Evolutionary conservation across 345 rosid genomes (phyloP), one percentile per base, ranked within the genome.

Genomic region (Diplotaxis tenuifolia): DNA sequence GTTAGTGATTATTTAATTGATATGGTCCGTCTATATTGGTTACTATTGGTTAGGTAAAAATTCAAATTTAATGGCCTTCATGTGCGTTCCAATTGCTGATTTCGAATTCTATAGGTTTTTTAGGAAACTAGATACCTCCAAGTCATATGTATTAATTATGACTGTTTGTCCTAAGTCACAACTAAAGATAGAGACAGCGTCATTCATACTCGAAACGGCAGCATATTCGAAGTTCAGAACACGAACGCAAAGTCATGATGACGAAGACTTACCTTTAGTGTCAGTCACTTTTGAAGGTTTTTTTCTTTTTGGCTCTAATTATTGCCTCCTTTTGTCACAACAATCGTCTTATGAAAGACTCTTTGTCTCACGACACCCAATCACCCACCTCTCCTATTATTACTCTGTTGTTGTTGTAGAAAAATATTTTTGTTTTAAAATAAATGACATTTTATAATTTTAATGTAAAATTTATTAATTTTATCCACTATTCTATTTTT

Each of bases 251-350:
- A 61, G 68, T 61, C 53, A 52, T 68, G 78, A 75, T 38, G 56
- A 61, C 22, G 67, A 56, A 40, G 67, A 65, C 68, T 29, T 11
- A 10, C 52, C 28, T 29, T 18, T 28, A 12, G 68, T 75, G 68
- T 59, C 38, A 25, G 28, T 25, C 4, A 25, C 28, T 25, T 25
- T 25, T 42, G 50, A 42, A 14, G 7, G 50, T 6, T 0, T 40
- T 40, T 42, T 42, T 42, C 0, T 18, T 42, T 42, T n/a, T 49
- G 45, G 38, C 18, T 23, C 4, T 58, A 74, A 57, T 34, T 60
- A 62, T 50, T 75, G 73, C 78, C 78, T 68, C 78, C 78, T 61
- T 21, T 50, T 52, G 42, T 38, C 47, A 67, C 78, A 60, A 75
- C 78, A 75, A 67, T 60, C 20, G 31, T 67, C 63, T 67, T 36